These are phyloP conservation scores for Solidago caesia DNA, from an alignment of 129 eudicot species.

Conservation along the genomic window DNA sequence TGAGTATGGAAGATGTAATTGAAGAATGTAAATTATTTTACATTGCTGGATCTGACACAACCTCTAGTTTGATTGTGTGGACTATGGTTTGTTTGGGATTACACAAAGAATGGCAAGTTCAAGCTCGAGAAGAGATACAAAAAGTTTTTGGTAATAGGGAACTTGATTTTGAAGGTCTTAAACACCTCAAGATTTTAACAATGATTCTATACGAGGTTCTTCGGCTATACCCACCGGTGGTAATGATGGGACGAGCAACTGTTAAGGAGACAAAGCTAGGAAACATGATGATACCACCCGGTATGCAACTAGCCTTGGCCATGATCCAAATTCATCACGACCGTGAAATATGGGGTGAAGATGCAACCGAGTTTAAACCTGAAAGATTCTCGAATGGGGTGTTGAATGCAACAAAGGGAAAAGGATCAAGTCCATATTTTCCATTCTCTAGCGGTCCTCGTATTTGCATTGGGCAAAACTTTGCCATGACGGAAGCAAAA, in stretches of 20 bases:
- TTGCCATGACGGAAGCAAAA: conserved; percentile 60
- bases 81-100: conserved; percentile 26
- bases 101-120: conserved; percentile 21
- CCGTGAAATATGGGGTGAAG: conserved; percentile 54
- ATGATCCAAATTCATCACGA: conserved; percentile 43
- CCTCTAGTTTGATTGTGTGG: conserved; percentile 24
- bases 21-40: conserved; percentile 31
- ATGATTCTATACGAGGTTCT: conserved; percentile 25
- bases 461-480: conserved; percentile 60
- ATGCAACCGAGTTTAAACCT: conserved; percentile 56
- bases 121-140: conserved; percentile 2
- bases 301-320: conserved; percentile 43
- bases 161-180: conserved; percentile 21
- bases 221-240: conserved; percentile 27
- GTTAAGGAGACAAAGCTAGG: conserved; percentile 46
- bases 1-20: conserved; percentile 26
- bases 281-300: conserved; percentile 46
- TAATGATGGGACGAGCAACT: conserved; percentile 13
- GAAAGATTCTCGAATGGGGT: conserved; percentile 61
- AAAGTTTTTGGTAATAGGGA: conserved; percentile 5
- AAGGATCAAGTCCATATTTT: conserved; percentile 33
- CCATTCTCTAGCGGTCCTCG: conserved; percentile 68
- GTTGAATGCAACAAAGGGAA: conserved; percentile 43
- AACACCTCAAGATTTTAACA: conserved; percentile 20
- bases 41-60: conserved; percentile 26